Conservation (phyloP, 2,329 filamentous ascomycete species). For the Aureobasidium namibiae region DNA sequence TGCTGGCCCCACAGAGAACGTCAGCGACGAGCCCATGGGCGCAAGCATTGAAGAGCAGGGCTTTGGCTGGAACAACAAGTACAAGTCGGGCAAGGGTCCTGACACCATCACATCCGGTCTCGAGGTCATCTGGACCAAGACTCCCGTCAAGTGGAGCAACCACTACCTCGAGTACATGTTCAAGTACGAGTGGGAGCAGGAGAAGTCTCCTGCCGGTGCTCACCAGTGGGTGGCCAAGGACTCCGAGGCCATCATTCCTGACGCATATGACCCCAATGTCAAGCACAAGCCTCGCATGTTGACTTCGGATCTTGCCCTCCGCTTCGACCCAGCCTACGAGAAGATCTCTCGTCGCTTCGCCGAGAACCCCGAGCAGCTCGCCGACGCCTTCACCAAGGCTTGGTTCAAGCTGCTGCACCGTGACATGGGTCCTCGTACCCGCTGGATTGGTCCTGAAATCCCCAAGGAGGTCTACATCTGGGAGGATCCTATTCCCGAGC, state of each 20-base stretch:
- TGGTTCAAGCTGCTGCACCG: conserved; percentile 83
- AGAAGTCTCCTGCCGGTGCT: conserved; percentile 66
- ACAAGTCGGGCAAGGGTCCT: conserved; percentile 58
- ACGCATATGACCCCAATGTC: conserved; percentile 61
- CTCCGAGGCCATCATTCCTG: conserved; percentile 57
- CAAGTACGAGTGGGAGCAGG: conserved; percentile 69
- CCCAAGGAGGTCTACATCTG: conserved; percentile 62
- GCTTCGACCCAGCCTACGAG: conserved; percentile 63
- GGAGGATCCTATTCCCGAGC: conserved; percentile 63
- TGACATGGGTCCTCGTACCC: conserved; percentile 63
- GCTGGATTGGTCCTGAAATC: conserved; percentile 68
- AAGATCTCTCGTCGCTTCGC: conserved; percentile 67
- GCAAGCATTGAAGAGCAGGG: conserved; percentile 59
- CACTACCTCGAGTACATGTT: conserved; percentile 68
- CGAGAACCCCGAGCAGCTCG: conserved; percentile 59
- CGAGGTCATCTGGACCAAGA: conserved; percentile 72
- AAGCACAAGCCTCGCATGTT: conserved; percentile 71
- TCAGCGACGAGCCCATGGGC: conserved; percentile 60
- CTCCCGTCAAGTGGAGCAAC: conserved; percentile 69
- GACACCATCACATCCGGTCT: conserved; percentile 68
- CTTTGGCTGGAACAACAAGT: conserved; percentile 62
- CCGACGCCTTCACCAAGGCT: conserved; percentile 60
- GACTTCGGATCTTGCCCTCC: conserved; percentile 65
- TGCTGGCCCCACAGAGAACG: conserved; percentile 54
- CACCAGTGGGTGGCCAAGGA: conserved; percentile 71